Evolutionary conservation across 805 yeast species (phyloP), one percentile per base, ranked within the genome.

Genomic region (Isabelozyma pseudorhagii): DNA sequence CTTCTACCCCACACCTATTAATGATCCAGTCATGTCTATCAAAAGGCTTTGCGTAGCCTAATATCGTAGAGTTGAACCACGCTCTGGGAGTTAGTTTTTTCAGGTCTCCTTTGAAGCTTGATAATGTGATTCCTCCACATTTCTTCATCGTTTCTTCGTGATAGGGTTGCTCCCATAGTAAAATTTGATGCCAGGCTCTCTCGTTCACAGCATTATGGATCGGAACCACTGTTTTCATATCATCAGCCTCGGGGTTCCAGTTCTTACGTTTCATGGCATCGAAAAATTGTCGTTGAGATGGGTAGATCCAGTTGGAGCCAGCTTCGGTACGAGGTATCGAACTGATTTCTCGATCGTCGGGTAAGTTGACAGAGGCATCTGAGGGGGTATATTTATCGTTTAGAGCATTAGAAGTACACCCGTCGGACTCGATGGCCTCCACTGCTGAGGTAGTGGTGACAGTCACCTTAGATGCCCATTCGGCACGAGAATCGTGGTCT

Each of bases 1-100:
- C 79, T 46, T 80, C 78, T 18, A 72, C 78, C 3, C 98, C 98
- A 66, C 97, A 89, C 47, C 97, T 74, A 59, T 87, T 84, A 9
- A 93, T 79, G 6, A 79, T 75, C 99, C 99, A 93, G 68, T 93
- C 99, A 64, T 93, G 99, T 59, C 99, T 80, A 68, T 93, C 99
- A 69, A 93, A 93, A 0, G 99, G 99, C 53, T 79, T 79, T 45
- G 82, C 83, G 50, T 80, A 76, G 0, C 96, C 97, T 46, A 89
- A 59, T 46, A 80, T 67, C 50, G 84, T 80, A 51, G 87, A 73
- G 53, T 89, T 78, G 51, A 74, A 58, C 78, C 78, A 74, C 0
- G 98, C 98, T 57, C 94, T 78, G 5, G 99, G 99, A 0, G 97
- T 90, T 40, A 90, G 60, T 57, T 87, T 87, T 54, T 83, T 81